Evolutionary conservation across 1,284 basidiomycete genomes (phyloP), one percentile per base, ranked within the genome.

Genomic region (Microbotryomycetes sp.): DNA sequence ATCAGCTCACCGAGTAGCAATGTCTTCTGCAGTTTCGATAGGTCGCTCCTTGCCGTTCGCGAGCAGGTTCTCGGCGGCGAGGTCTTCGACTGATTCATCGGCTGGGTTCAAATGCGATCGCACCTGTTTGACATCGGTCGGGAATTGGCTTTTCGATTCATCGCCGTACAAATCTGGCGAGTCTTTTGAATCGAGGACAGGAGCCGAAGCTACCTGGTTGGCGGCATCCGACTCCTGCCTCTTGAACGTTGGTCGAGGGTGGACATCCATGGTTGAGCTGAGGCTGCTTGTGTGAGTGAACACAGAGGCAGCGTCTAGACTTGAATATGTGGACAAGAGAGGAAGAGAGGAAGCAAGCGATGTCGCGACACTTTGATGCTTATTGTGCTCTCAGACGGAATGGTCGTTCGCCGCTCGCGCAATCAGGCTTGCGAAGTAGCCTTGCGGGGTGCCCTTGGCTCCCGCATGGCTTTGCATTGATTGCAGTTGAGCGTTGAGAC

Each of bases 21-120:
- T 66, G 50, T 69, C 67, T 29, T 66, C 65, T 22, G 64, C 67
- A 3, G 67, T 66, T 60, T 69, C 53, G 42, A 55, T 55, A 9
- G 53, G 53, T 22, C 53, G 53, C 42, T 55, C 53, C 30, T 55
- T 55, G 42, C 31, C 53, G 5, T 55, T 55, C 3, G 19, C 14
- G 16, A 52, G 50, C 50, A 52, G 30, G 50, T 52, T 52, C 15
- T 30, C 25, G n/a, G 50, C 25, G 22, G 25, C 50, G 26, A 52
- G 50, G 50, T 52, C 50, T 14, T 25, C 50, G 12, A 52, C 50
- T 25, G 50, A 23, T n/a, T 25, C 50, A 29, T 52, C 50, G 25
- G 50, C 25, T 14, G 50, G 14, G 16, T 6, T 15, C 25, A 28
- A n/a, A 29, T 52, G 50, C 9, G 50, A 12, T 23, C 30, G 26